Evolutionary conservation across 2,329 filamentous ascomycete species (phyloP), one percentile per base, ranked within the genome.

Genomic region (Septoria linicola): DNA sequence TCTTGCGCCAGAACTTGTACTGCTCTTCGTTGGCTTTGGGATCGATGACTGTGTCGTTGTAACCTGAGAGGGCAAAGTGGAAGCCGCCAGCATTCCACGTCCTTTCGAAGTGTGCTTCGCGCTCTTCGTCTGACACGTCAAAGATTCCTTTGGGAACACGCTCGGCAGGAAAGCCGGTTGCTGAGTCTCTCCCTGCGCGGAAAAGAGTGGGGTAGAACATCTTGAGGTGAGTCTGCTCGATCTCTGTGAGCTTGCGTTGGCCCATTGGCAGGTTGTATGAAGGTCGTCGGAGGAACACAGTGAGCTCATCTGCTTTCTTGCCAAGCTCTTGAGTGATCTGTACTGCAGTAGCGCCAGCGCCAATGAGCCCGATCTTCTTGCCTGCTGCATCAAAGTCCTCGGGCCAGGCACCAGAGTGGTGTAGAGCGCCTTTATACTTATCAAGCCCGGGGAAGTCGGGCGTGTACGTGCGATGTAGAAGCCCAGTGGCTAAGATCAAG

Each of bases 281-380:
- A 0, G 84, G 84, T 1, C 83, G 86, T 8, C 84, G 76, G 58
- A 87, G 80, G 65, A 87, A 85, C 20, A 87, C 79, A 1, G 72
- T 75, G 2, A 87, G 64, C 1, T 69, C 70, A 1, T 54, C 56
- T 16, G 65, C 66, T 23, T 65, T 55, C 34, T 63, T 63, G 30
- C 62, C 62, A 2, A 63, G 55, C 47, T 68, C 65, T 34, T 69
- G 66, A 2, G 64, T 65, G 25, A 68, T 65, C 46, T 75, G 73
- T 3, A 75, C 68, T 4, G 68, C 72, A 0, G 72, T 72, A 2
- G 71, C 69, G 5, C 73, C 73, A 7, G 70, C 72, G 3, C 72
- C 73, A 11, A 75, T 70, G 7, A 75, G 55, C 2, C 66, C 72
- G 7, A 73, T 64, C 4, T 68, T 67, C 56, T 73, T 73, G 37